These are phyloP conservation scores for Tetraselmis chui DNA, from an alignment of 139 green algal genomes.

Conservation along the genomic window DNA sequence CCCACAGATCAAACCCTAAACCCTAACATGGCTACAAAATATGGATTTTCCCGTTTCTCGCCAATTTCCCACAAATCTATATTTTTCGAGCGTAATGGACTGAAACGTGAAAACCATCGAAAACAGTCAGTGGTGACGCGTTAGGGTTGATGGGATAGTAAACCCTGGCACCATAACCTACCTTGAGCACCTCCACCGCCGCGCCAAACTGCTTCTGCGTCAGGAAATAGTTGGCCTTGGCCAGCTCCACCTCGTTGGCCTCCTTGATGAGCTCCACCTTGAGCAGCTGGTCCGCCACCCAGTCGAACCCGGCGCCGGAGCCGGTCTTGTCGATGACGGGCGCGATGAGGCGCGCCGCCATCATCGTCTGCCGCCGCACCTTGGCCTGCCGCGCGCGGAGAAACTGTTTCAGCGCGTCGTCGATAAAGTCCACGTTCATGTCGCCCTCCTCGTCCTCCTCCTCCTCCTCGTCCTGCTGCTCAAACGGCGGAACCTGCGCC, in stretches of 20 bases:
- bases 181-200: constrained; percentile 64
- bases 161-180: too few relatives aligned
- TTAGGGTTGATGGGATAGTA: too few relatives aligned
- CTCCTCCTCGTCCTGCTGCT: constrained; percentile 33
- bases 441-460: constrained; percentile 21
- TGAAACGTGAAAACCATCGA: too few relatives aligned
- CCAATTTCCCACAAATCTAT: too few relatives aligned
- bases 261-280: constrained; percentile 25
- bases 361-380: constrained; percentile 18
- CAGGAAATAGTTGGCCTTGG: constrained; percentile 61
- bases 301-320: constrained; percentile 53
- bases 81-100: too few relatives aligned
- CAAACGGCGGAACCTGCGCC: neutral
- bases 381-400: constrained; percentile 1
- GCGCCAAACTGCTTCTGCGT: constrained; percentile 50
- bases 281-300: constrained; percentile 49
- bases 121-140: too few relatives aligned
- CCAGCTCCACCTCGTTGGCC: constrained; percentile 64
- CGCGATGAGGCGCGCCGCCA: constrained; percentile 53
- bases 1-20: too few relatives aligned
- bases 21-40: too few relatives aligned
- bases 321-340: constrained; percentile 41
- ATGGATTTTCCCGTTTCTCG: too few relatives aligned
- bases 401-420: neutral
- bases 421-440: neutral